These are phyloP conservation scores for Styphnolobium japonicum DNA, from an alignment of 306 rosid genomes.

Conservation along the genomic window DNA sequence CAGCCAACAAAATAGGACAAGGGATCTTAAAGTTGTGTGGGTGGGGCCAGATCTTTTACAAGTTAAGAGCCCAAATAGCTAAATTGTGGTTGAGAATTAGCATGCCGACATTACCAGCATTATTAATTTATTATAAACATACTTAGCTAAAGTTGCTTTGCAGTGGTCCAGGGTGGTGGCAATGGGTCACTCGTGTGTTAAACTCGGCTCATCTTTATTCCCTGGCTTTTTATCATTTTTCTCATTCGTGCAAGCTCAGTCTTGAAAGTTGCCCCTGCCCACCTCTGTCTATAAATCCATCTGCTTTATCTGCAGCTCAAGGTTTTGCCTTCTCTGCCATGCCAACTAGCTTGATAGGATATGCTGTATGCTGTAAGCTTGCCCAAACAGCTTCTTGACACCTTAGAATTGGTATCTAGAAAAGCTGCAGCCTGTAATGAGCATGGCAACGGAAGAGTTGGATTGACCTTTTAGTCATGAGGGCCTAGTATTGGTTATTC, in stretches of 20 bases:
- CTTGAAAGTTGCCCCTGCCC: no score
- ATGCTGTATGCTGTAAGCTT: conserved; percentile 59
- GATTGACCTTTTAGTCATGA: conserved; percentile 28
- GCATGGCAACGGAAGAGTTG: conserved; percentile 33
- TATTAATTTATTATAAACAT: not conserved
- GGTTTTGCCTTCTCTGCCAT: conserved; percentile 58
- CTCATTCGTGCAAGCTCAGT: no score
- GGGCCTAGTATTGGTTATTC: conserved; percentile 25
- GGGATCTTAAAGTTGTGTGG: not conserved
- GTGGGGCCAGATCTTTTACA: not conserved
- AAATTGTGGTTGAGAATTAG: no score
- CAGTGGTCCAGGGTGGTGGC: no score
- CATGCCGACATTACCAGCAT: not conserved
- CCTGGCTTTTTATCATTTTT: no score
- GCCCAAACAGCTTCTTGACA: conserved; percentile 64
- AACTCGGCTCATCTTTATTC: not conserved
- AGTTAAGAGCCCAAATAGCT: not conserved
- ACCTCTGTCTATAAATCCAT: conserved; percentile 43
- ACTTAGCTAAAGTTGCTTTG: not conserved
- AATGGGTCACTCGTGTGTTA: not conserved
- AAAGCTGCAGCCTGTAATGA: not conserved
- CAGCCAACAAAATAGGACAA: no score
- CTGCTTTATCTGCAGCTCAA: conserved; percentile 52
- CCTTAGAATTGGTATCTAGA: conserved; percentile 36
- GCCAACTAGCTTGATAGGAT: conserved; percentile 67